Evolutionary conservation across 257 asterid genomes (phyloP).

Genomic region (Solanum medicagineum): DNA sequence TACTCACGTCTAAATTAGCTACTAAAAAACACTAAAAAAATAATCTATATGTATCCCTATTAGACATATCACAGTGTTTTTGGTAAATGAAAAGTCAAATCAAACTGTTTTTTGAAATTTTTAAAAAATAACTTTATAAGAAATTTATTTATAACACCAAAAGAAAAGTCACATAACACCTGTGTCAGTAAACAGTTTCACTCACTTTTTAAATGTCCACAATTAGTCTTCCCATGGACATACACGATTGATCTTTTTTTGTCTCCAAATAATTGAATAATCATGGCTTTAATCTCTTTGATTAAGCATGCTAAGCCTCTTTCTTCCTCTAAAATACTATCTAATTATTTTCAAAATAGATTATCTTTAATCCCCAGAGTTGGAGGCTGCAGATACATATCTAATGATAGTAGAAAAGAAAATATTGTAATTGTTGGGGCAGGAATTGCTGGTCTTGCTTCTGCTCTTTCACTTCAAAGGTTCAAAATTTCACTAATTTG

Average conservation of each 20-base stretch:
- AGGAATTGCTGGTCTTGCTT: slow-evolving; percentile 89
- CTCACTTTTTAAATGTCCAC: neutral
- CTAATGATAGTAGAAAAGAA: slow-evolving; percentile 21
- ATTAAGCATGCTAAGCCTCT: neutral
- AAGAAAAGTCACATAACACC: no score
- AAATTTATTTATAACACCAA: no score
- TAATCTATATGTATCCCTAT: no score
- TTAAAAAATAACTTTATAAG: neutral
- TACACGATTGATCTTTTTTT: neutral
- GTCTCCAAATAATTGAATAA: neutral
- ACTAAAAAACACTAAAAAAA: no score
- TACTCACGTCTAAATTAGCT: no score
- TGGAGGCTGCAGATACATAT: slow-evolving; percentile 3
- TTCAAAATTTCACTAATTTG: neutral
- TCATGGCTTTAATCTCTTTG: slow-evolving; percentile 10
- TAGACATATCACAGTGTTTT: no score
- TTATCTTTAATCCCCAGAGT: neutral
- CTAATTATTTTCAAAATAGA: neutral
- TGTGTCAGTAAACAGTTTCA: neutral
- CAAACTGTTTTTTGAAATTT: neutral
- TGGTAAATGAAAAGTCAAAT: neutral
- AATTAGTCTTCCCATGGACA: neutral
- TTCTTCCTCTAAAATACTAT: neutral
- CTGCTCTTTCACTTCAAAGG: slow-evolving; percentile 75
- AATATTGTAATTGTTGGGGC: slow-evolving; percentile 74